These are phyloP conservation scores for Solanum tarapatanum DNA, from an alignment of 257 asterid species.

Conservation along the genomic window DNA sequence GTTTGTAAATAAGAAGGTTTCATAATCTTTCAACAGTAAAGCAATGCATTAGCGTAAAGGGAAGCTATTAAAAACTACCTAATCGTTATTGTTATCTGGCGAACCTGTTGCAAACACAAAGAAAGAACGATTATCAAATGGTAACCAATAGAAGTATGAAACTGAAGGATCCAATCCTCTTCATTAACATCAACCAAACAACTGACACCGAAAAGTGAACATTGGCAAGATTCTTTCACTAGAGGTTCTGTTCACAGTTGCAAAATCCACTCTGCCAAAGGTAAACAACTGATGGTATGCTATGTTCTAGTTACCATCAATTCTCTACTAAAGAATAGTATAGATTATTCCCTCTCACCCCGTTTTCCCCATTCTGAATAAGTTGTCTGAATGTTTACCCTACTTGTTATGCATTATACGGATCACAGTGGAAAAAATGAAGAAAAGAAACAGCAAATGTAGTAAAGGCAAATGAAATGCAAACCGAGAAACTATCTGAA, in stretches of 20 bases:
- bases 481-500: slow-evolving; percentile 66
- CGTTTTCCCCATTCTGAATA: neutral
- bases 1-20: neutral
- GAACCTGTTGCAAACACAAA: slow-evolving; percentile 42
- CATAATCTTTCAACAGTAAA: neutral
- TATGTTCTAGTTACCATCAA: neutral
- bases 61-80: slow-evolving; percentile 35
- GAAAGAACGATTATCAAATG: neutral
- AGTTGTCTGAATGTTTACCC: neutral
- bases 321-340: neutral
- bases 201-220: neutral
- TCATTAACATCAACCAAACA: neutral
- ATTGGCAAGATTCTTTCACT: neutral
- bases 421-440: neutral
- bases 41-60: neutral
- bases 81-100: slow-evolving; percentile 78
- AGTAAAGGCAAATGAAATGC: slow-evolving; percentile 5
- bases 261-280: neutral
- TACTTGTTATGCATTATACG: neutral
- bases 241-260: neutral
- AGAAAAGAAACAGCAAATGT: neutral
- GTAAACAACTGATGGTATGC: neutral
- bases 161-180: neutral
- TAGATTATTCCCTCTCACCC: neutral
- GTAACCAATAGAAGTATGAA: slow-evolving; percentile 7